A percentile compares a stretch with the other conserved stretches of the same genome.
Evolutionary conservation across 495 filamentous ascomycete species (phyloP).

Genomic region (Xylaria venustula): DNA sequence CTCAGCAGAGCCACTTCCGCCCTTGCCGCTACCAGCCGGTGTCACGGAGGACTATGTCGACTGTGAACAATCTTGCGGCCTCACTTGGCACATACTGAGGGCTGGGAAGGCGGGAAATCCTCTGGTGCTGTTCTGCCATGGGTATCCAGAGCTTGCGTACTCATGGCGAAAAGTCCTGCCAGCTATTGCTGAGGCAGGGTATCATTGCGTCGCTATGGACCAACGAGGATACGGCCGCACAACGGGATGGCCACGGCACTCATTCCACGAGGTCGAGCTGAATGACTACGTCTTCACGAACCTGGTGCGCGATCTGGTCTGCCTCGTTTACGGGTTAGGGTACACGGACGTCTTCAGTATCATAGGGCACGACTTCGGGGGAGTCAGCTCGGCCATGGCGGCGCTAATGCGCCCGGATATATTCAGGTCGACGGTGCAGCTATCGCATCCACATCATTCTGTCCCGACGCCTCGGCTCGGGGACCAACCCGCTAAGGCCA

Average conservation of each 20-base stretch:
- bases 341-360: constrained; percentile 58
- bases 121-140: constrained; percentile 63
- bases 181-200: constrained; percentile 53
- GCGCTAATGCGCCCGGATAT: constrained; percentile 64
- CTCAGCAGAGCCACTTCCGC: constrained; percentile 23
- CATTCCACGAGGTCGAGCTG: constrained; percentile 54
- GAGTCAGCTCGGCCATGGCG: constrained; percentile 56
- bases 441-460: constrained; percentile 42
- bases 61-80: constrained; percentile 43
- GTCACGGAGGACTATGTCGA: constrained; percentile 51
- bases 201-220: constrained; percentile 64
- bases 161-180: constrained; percentile 67
- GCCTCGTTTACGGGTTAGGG: constrained; percentile 59
- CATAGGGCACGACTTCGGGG: constrained; percentile 68
- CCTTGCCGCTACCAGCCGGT: constrained; percentile 54
- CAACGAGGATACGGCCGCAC: constrained; percentile 70
- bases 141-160: constrained; percentile 67
- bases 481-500: constrained; percentile 1
- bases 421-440: constrained; percentile 53
- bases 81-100: constrained; percentile 62
- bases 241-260: constrained; percentile 55
- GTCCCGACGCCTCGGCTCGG: constrained; percentile 21
- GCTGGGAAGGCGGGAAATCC: constrained; percentile 51
- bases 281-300: constrained; percentile 55
- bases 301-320: constrained; percentile 61